Conservation (phyloP, 2,329 filamentous ascomycete species). For the Chaetomiaceae sp. region DNA sequence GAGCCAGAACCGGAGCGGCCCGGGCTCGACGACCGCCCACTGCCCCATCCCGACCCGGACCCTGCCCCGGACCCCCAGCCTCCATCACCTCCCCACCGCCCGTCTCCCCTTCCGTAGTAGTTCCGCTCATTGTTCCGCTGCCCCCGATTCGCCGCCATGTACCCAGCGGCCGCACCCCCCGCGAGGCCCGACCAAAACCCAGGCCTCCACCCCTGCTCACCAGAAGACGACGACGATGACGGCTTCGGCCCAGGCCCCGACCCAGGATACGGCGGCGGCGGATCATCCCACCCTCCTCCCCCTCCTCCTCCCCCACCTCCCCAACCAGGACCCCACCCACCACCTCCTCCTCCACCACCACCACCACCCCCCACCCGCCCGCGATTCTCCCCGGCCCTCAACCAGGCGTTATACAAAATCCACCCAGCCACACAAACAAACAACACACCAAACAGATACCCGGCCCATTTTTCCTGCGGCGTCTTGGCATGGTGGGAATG, state of each 20-base stretch:
- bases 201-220: slow-evolving; percentile 56
- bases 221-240: neutral
- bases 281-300: slow-evolving; percentile 35
- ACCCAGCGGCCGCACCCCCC: slow-evolving; percentile 64
- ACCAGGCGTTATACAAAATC: slow-evolving; percentile 57
- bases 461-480: slow-evolving; percentile 29
- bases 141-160: slow-evolving; percentile 51
- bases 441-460: slow-evolving; percentile 53
- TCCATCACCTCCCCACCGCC: slow-evolving; percentile 10
- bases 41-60: slow-evolving; percentile 31
- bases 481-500: no score
- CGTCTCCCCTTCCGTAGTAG: slow-evolving; percentile 19
- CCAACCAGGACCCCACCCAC: slow-evolving; percentile 37
- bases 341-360: slow-evolving; percentile 40
- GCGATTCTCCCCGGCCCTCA: slow-evolving; percentile 19
- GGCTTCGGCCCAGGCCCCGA: slow-evolving; percentile 32
- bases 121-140: slow-evolving; percentile 33
- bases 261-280: slow-evolving; percentile 51
- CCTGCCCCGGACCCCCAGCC: slow-evolving; percentile 21
- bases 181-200: slow-evolving; percentile 71
- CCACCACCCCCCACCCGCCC: slow-evolving; percentile 30
- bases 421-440: slow-evolving; percentile 57
- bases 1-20: slow-evolving; percentile 32
- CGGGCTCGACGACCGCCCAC: slow-evolving; percentile 31
- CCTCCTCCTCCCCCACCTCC: slow-evolving; percentile 31